Evolutionary conservation across 108 stramenopile genomes (phyloP), one percentile per base, ranked within the genome.

Genomic region (Cylindrotheca fusiformis): DNA sequence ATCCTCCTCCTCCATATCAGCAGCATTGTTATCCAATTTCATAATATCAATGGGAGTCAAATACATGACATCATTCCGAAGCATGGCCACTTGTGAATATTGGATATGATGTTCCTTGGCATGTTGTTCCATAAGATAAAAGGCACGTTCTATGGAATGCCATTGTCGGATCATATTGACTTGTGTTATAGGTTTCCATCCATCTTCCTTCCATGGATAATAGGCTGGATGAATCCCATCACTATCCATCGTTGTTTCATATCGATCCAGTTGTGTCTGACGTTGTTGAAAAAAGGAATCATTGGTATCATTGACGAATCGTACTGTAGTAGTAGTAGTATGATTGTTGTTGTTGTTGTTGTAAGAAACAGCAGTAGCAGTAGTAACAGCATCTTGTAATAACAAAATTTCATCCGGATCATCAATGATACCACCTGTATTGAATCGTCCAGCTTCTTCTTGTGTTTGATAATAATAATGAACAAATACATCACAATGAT

Each of bases 401-500:
- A 56, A 55, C n/a, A 52, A 69, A 6, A 82, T 56, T 54, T 80
- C 75, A 19, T 64, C 22, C 19, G 84, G 68, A 52, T 70, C 28
- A n/a, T n/a, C n/a, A 19, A 81, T 48, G 18, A n/a, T 17, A 20
- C 84, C 84, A 12, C 80, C 75, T 4, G 45, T 46, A 36, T 72
- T 75, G 20, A 53, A 46, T 55, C 80, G 67, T 26, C 77, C 68
- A 14, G 68, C 50, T 12, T 36, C 54, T 65, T 78, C 80, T 60
- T 71, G 22, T 1, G 60, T 52, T 41, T 53, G 67, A 32, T 64
- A n/a, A 65, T 73, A 68, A 22, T 58, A 64, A 47, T 81, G 77
- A 0, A 80, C 74, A 52, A 60, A 85, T 44, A 72, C 74, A 60
- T 85, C 79, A 55, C 83, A 85, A 49, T 78, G 41, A 55, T 76